phyloP scores from a whole-genome alignment of 192 early-diverging fungal genomes.

The Entomortierella chlamydospora region DNA sequence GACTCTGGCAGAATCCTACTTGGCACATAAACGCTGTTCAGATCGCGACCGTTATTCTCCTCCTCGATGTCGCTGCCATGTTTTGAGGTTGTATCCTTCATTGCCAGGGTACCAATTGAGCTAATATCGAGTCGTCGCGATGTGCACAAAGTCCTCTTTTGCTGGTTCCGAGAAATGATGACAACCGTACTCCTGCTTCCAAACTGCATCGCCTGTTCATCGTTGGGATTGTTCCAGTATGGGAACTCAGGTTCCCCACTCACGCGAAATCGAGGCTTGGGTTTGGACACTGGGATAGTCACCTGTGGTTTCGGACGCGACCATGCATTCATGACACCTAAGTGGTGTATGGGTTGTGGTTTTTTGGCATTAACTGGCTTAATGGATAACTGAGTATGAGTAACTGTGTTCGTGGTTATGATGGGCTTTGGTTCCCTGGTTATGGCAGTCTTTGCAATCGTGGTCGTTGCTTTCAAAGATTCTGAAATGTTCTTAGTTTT shows the following conservation, averaged over 20 bases:
- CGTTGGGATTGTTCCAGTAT: not conserved
- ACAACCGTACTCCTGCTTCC: constrained; percentile 11
- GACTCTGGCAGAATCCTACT: constrained; percentile 26
- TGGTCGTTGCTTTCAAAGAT: too few species aligned
- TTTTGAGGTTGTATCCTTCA: not conserved
- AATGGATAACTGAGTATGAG: too few species aligned
- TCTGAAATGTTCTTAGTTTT: not conserved
- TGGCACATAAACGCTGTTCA: constrained; percentile 11
- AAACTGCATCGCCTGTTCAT: not conserved
- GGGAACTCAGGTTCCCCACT: not conserved
- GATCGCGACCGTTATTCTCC: not conserved
- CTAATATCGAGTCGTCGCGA: not conserved
- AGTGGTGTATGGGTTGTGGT: too few species aligned
- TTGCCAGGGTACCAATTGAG: too few species aligned
- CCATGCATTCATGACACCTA: not conserved
- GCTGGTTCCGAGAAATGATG: constrained; percentile 5
- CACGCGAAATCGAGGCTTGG: not conserved
- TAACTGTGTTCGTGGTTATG: too few species aligned
- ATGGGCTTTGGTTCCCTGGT: too few species aligned
- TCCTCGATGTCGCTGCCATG: not conserved
- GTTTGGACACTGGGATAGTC: too few species aligned
- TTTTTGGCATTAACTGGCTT: too few species aligned
- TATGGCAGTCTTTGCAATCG: too few species aligned
- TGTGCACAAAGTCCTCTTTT: constrained; percentile 17
- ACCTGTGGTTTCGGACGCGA: not conserved